phyloP scores from a whole-genome alignment of 805 yeast species.

The Kurtzmaniella cleridarum region DNA sequence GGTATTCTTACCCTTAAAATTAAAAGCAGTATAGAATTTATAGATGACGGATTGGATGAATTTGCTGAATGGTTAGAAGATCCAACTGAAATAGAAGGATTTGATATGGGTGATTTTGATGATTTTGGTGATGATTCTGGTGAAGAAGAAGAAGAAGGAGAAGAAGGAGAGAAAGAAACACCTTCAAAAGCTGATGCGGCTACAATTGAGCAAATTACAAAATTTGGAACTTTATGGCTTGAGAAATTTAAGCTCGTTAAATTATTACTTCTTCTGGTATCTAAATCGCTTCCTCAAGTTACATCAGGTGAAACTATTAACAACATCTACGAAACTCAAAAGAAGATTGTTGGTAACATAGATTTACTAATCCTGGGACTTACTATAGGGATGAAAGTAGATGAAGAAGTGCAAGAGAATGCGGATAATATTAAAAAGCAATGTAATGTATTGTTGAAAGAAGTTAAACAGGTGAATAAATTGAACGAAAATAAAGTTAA shows the following conservation, averaged over 20 bases:
- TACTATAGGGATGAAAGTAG: conserved; percentile 43
- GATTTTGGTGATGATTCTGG: conserved; percentile 15
- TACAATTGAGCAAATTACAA: conserved; percentile 22
- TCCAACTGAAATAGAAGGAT: conserved; percentile 41
- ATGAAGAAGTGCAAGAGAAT: conserved; percentile 25
- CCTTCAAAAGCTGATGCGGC: conserved; percentile 8
- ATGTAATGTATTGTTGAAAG: conserved; percentile 25
- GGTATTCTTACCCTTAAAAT: conserved; percentile 48
- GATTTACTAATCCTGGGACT: conserved; percentile 59
- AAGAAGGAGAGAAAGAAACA: conserved; percentile 2
- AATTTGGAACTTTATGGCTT: conserved; percentile 45
- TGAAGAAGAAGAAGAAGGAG: conserved; percentile 19
- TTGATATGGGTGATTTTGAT: conserved; percentile 17
- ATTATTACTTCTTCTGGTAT: conserved; percentile 51
- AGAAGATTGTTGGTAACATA: conserved; percentile 36
- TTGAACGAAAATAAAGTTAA: conserved; percentile 47
- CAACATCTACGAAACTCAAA: conserved; percentile 38
- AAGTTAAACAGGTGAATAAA: conserved; percentile 44
- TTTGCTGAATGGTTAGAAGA: conserved; percentile 64
- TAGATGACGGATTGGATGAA: conserved; percentile 63
- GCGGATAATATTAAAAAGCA: conserved; percentile 19
- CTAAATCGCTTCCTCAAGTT: conserved; percentile 49
- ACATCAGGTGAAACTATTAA: conserved; percentile 43
- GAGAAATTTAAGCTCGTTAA: conserved; percentile 52
- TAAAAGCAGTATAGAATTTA: conserved; percentile 37